A percentile compares a stretch with the other conserved stretches of the same genome.
Evolutionary conservation across 148 eudicot species (phyloP).

Genomic region (Diospyros lotus): DNA sequence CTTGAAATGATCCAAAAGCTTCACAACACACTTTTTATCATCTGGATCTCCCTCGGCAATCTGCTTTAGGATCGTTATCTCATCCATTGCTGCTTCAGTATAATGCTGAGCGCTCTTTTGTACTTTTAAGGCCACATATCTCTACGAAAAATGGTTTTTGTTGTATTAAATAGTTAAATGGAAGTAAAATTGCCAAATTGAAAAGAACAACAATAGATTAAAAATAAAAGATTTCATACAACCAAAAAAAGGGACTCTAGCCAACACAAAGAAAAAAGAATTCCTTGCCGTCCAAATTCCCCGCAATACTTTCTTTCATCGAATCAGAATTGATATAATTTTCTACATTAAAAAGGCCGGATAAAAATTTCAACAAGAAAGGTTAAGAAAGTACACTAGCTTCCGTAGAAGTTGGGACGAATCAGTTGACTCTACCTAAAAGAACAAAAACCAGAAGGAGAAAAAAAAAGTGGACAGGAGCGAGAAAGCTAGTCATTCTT

Average conservation of each 20-base stretch:
- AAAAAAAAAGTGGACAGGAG: background rate
- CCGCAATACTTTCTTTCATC: too few relatives aligned
- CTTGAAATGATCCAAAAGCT: constrained; percentile 91
- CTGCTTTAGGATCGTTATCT: constrained; percentile 79
- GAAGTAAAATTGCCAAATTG: too few relatives aligned
- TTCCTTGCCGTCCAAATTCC: too few relatives aligned
- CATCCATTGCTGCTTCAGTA: constrained; percentile 97
- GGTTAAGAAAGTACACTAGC: background rate
- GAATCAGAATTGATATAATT: too few relatives aligned
- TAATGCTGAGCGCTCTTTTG: constrained; percentile 98
- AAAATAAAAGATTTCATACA: too few relatives aligned
- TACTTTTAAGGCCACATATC: constrained; percentile 83
- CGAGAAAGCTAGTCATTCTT: background rate
- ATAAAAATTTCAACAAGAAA: too few relatives aligned
- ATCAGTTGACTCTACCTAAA: background rate
- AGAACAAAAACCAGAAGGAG: background rate
- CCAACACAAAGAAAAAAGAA: background rate
- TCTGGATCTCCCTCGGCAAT: constrained; percentile 82
- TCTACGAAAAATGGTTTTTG: constrained; percentile 30
- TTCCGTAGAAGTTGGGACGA: background rate
- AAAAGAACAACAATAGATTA: too few relatives aligned
- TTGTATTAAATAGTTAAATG: background rate
- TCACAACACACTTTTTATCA: constrained; percentile 86
- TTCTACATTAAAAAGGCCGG: too few relatives aligned
- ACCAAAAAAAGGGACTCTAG: too few relatives aligned